Conservation (phyloP, 371 early-diverging fungal genomes). For the Parasitella parasitica region DNA sequence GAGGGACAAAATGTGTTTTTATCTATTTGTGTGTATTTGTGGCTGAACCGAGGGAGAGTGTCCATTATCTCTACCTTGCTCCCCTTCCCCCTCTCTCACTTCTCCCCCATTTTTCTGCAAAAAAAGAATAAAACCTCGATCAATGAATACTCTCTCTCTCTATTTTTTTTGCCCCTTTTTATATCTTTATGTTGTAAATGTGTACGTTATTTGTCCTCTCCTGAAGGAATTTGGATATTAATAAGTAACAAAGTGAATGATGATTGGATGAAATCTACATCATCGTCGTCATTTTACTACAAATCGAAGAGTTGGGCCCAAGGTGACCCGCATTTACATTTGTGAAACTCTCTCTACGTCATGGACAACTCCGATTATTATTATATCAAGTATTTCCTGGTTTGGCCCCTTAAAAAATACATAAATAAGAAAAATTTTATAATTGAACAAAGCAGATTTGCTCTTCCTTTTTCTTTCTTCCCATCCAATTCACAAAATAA, state of each 20-base stretch:
- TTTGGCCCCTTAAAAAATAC: not conserved
- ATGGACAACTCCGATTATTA: not conserved
- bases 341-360: constrained; percentile 1
- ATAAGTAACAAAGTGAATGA: not conserved
- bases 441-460: not conserved
- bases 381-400: constrained; percentile 1
- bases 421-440: not conserved
- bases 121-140: not conserved
- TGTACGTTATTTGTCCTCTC: not conserved
- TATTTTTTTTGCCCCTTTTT: not conserved
- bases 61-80: not conserved
- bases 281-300: not conserved
- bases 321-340: not conserved
- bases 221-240: not conserved
- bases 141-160: not conserved
- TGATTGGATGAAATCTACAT: not conserved
- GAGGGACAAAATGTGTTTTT: not conserved
- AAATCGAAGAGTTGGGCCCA: not conserved
- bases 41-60: not conserved
- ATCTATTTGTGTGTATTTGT: not conserved
- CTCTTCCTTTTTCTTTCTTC: not conserved
- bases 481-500: not conserved
- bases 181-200: not conserved
- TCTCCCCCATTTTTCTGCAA: not conserved
- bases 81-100: too few species aligned